A percentile compares a stretch with the other conserved stretches of the same genome.
phyloP scores from a whole-genome alignment of 345 rosid genomes.

The Camelina neglecta region DNA sequence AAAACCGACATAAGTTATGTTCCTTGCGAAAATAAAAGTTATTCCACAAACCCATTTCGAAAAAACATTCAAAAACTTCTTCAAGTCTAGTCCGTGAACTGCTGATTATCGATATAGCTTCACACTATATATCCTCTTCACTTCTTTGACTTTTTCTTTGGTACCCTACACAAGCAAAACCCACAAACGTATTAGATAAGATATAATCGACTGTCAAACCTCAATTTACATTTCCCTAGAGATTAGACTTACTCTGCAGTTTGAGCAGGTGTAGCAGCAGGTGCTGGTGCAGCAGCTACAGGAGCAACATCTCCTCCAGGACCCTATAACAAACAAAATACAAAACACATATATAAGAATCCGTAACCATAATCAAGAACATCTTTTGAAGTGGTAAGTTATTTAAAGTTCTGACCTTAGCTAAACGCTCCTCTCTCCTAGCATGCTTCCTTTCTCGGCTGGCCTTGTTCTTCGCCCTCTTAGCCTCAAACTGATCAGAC shows the following conservation, averaged over 20 bases:
- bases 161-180: conserved; percentile 15
- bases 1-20: conserved; percentile 38
- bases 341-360: neutral
- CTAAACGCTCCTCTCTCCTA: conserved; percentile 47
- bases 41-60: conserved; percentile 33
- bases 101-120: conserved; percentile 34
- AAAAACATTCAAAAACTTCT: conserved; percentile 41
- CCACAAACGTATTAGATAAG: neutral
- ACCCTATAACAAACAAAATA: conserved; percentile 21
- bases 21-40: conserved; percentile 23
- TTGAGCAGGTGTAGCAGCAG: conserved; percentile 20
- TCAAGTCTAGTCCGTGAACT: conserved; percentile 18
- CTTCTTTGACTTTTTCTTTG: conserved; percentile 49
- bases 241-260: conserved; percentile 36
- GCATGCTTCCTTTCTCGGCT: conserved; percentile 53
- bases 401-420: conserved; percentile 22
- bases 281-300: conserved; percentile 27
- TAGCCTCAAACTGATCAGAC: conserved; percentile 50
- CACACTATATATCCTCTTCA: conserved; percentile 30
- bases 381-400: no score
- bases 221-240: neutral
- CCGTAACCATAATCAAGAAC: neutral
- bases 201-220: neutral
- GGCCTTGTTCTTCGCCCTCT: conserved; percentile 50
- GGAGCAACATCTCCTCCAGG: conserved; percentile 45